Percentiles rank a stretch among this genome's conserved stretches.
Evolutionary conservation across 2,329 filamentous ascomycete species (phyloP).

Genomic region (Cladophialophora immunda): DNA sequence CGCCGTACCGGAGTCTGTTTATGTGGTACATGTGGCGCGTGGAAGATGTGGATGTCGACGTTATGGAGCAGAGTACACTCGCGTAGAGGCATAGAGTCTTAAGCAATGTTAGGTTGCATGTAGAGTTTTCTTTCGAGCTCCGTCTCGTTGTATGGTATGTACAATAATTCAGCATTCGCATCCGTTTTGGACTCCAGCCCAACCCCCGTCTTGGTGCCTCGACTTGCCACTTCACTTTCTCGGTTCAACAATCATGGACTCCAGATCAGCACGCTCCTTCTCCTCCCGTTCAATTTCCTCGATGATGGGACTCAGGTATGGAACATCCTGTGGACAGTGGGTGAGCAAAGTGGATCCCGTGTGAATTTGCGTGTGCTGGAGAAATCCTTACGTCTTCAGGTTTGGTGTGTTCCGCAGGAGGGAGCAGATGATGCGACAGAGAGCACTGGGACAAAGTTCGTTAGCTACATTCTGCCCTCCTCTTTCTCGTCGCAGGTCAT

Average conservation of each 20-base stretch:
- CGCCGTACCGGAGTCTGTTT: constrained; percentile 87
- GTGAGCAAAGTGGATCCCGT: constrained; percentile 39
- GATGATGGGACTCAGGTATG: constrained; percentile 74
- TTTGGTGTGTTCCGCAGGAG: constrained; percentile 73
- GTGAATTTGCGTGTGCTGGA: neutral
- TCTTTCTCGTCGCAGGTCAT: constrained; percentile 31
- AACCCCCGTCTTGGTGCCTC: neutral
- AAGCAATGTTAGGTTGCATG: neutral
- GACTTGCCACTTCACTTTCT: constrained; percentile 17
- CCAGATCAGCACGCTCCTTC: constrained; percentile 73
- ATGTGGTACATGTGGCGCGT: constrained; percentile 99
- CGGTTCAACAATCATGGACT: constrained; percentile 65
- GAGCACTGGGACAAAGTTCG: constrained; percentile 62
- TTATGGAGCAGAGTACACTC: constrained; percentile 31
- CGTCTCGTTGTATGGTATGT: constrained; percentile 23
- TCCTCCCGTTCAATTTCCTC: constrained; percentile 72
- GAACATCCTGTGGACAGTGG: constrained; percentile 63
- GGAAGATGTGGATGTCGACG: constrained; percentile 71
- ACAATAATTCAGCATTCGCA: constrained; percentile 25
- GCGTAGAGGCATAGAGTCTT: constrained; percentile 5
- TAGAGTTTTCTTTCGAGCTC: constrained; percentile 2
- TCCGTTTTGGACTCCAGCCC: constrained; percentile 1
- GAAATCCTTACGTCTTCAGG: constrained; percentile 66
- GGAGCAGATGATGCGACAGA: constrained; percentile 70
- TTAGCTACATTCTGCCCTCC: constrained; percentile 1